Evolutionary conservation across 208 protist genomes (phyloP), one percentile per base, ranked within the genome.

Genomic region (Vickermania spadyakhi): DNA sequence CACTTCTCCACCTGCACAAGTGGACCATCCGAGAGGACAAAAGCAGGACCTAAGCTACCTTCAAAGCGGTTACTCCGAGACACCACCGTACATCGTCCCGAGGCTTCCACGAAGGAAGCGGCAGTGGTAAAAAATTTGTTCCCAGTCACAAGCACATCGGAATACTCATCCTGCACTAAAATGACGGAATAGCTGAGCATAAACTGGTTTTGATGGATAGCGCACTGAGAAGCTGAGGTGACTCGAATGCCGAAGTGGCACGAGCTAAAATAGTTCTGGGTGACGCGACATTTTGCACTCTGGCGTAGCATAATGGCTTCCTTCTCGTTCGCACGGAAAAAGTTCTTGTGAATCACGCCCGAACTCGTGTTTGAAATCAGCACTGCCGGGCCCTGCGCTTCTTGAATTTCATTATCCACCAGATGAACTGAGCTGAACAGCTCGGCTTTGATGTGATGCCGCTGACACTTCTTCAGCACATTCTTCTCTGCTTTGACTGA

Each of bases 191-290:
- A 29, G 31, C 64, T 30, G 28, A 73, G 68, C 23, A 53, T 61
- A 7, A 74, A 22, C 31, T 62, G 56, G 57, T 75, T 79, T 13
- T 62, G 52, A 27, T 68, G n/a, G n/a, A n/a, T n/a, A n/a, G n/a
- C n/a, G n/a, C n/a, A n/a, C n/a, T n/a, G n/a, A n/a, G n/a, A n/a
- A n/a, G n/a, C n/a, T n/a, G n/a, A n/a, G n/a, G n/a, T n/a, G n/a
- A n/a, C n/a, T n/a, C n/a, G n/a, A n/a, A n/a, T n/a, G n/a, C n/a
- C n/a, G n/a, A n/a, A n/a, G n/a, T n/a, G n/a, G n/a, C n/a, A n/a
- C n/a, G n/a, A n/a, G n/a, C n/a, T n/a, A n/a, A n/a, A n/a, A n/a
- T n/a, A n/a, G n/a, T n/a, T n/a, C n/a, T n/a, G n/a, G n/a, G n/a
- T n/a, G n/a, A n/a, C n/a, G n/a, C n/a, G n/a, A n/a, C n/a, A n/a